Percentiles rank a stretch among this genome's conserved stretches.
phyloP scores from a whole-genome alignment of 176 grass and related monocot genomes.

The Hordeum marinum region DNA sequence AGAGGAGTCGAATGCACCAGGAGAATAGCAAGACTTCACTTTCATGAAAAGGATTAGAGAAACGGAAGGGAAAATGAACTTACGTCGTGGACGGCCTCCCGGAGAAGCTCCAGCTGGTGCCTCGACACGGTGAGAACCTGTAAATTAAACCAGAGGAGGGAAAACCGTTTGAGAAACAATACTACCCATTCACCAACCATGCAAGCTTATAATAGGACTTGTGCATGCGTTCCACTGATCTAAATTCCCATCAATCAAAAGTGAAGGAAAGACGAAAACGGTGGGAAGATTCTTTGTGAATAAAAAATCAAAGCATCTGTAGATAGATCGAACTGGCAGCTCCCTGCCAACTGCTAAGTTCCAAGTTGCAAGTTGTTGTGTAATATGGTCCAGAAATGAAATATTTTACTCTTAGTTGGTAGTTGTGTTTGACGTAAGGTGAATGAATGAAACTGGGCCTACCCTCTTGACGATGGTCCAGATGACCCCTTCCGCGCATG shows the following conservation, averaged over 20 bases:
- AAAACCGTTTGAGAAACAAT: not conserved
- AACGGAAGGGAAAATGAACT: not conserved
- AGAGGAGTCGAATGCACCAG: not conserved
- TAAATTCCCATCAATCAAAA: too few relatives aligned
- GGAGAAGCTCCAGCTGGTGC: slow-evolving; percentile 53
- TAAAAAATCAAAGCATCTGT: too few relatives aligned
- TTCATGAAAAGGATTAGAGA: not conserved
- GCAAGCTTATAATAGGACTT: not conserved
- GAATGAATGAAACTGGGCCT: not conserved
- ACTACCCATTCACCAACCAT: not conserved
- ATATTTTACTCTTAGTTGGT: not conserved
- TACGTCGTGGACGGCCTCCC: slow-evolving; percentile 68
- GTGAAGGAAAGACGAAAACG: too few relatives aligned
- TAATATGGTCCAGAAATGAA: too few relatives aligned
- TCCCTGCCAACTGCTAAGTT: not conserved
- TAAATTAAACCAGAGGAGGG: not conserved
- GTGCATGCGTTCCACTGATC: not conserved
- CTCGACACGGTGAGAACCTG: slow-evolving; percentile 61
- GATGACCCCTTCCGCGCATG: too few relatives aligned
- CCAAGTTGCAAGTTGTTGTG: too few relatives aligned
- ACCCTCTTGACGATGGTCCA: slow-evolving; percentile 6
- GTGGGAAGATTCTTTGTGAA: too few relatives aligned
- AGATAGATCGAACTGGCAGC: too few relatives aligned
- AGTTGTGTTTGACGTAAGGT: too few relatives aligned
- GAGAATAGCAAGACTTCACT: not conserved